Conservation (phyloP, 345 rosid species). For the Euclidium syriacum region DNA sequence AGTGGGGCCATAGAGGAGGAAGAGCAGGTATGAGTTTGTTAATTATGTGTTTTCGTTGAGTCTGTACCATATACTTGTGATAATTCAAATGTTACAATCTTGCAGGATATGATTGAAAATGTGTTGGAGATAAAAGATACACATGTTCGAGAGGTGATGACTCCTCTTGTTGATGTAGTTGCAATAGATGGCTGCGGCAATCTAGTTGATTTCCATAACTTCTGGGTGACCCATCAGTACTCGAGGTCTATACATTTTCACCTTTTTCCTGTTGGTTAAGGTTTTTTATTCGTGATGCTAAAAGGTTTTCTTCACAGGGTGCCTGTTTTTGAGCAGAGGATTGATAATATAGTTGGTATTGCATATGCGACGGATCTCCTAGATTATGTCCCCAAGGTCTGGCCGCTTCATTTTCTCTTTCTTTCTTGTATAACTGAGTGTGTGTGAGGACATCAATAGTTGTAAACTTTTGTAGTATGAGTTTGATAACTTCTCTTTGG, state of each 20-base stretch:
- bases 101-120: constrained; percentile 99
- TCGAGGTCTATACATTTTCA: constrained; percentile 51
- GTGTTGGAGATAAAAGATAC: constrained; percentile 94
- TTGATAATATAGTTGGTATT: constrained; percentile 93
- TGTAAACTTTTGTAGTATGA: constrained; percentile 41
- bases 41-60: neutral
- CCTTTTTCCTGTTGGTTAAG: constrained; percentile 47
- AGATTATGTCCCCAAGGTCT: constrained; percentile 88
- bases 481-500: constrained; percentile 41
- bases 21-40: constrained; percentile 61
- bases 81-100: constrained; percentile 7
- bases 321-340: constrained; percentile 97
- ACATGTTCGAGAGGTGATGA: constrained; percentile 92
- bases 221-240: constrained; percentile 95
- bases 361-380: constrained; percentile 98
- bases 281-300: constrained; percentile 1
- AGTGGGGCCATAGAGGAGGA: constrained; percentile 99
- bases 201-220: constrained; percentile 66
- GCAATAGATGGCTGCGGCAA: constrained; percentile 78
- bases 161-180: constrained; percentile 94
- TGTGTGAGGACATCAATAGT: constrained; percentile 34
- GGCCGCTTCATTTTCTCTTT: constrained; percentile 15
- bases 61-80: no score
- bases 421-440: constrained; percentile 21
- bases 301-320: constrained; percentile 53